Conservation (phyloP, 129 eudicot species). For the Escallonia rubra region DNA sequence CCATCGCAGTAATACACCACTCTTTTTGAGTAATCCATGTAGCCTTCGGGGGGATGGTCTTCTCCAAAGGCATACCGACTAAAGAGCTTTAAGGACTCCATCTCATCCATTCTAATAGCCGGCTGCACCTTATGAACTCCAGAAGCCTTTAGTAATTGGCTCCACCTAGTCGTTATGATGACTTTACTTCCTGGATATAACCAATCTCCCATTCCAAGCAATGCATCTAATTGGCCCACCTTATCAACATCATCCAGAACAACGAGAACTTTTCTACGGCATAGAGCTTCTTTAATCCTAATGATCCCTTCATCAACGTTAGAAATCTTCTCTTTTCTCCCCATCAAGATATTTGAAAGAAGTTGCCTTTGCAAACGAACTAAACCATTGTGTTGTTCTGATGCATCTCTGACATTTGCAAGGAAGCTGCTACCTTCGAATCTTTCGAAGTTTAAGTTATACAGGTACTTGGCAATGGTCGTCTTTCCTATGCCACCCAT, state of each 20-base stretch:
- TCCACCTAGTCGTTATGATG: neutral
- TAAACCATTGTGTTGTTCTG: neutral
- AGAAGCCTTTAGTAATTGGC: neutral
- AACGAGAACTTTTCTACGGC: neutral
- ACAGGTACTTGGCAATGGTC: slow-evolving; percentile 6
- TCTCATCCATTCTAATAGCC: neutral
- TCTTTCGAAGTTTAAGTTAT: neutral
- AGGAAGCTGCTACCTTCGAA: slow-evolving; percentile 8
- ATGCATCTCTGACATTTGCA: slow-evolving; percentile 1
- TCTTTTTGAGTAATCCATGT: neutral
- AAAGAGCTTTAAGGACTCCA: neutral
- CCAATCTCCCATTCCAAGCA: neutral
- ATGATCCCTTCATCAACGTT: neutral
- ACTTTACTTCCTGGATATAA: neutral
- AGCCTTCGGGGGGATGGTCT: neutral
- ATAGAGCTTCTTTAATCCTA: neutral
- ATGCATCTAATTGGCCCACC: neutral
- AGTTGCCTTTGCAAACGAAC: slow-evolving; percentile 2
- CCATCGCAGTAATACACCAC: neutral
- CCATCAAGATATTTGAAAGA: neutral
- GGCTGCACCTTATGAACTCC: neutral
- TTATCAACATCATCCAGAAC: slow-evolving; percentile 1
- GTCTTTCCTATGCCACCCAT: slow-evolving; percentile 21
- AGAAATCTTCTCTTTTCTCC: neutral
- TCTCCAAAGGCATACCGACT: neutral